phyloP scores from a whole-genome alignment of 2,329 filamentous ascomycete species.

The Phialemoniopsis sp. region DNA sequence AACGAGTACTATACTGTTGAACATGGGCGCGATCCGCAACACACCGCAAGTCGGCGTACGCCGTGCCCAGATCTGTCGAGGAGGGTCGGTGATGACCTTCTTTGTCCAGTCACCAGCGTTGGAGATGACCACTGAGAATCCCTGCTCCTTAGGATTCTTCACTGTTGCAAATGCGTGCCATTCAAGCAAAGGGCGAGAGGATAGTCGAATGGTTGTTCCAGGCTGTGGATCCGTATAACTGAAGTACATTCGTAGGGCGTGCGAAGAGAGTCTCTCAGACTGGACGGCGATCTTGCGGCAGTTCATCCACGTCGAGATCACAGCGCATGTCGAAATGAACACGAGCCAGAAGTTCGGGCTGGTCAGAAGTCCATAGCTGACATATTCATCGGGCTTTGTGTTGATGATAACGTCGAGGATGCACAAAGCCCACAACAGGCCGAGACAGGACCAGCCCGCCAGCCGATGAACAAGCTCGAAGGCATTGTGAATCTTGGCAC shows the following conservation, averaged over 20 bases:
- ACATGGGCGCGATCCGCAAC: slow-evolving; percentile 62
- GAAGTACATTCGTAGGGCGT: slow-evolving; percentile 57
- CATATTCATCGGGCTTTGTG: neutral
- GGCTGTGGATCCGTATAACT: slow-evolving; percentile 41
- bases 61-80: slow-evolving; percentile 61
- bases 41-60: slow-evolving; percentile 65
- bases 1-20: slow-evolving; percentile 61
- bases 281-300: slow-evolving; percentile 53
- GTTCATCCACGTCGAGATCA: slow-evolving; percentile 57
- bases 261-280: slow-evolving; percentile 52
- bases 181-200: slow-evolving; percentile 48
- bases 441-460: slow-evolving; percentile 62
- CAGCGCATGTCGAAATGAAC: slow-evolving; percentile 45
- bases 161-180: slow-evolving; percentile 65
- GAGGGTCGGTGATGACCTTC: slow-evolving; percentile 56
- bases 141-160: slow-evolving; percentile 27
- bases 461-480: slow-evolving; percentile 72
- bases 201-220: slow-evolving; percentile 45
- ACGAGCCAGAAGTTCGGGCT: slow-evolving; percentile 49
- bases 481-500: slow-evolving; percentile 60
- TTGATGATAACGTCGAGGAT: slow-evolving; percentile 18
- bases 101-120: slow-evolving; percentile 74
- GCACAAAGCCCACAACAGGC: slow-evolving; percentile 33
- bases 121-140: slow-evolving; percentile 52
- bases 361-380: slow-evolving; percentile 23